These are phyloP conservation scores for Spongospora subterranea DNA, from an alignment of 208 protist species.

Conservation along the genomic window DNA sequence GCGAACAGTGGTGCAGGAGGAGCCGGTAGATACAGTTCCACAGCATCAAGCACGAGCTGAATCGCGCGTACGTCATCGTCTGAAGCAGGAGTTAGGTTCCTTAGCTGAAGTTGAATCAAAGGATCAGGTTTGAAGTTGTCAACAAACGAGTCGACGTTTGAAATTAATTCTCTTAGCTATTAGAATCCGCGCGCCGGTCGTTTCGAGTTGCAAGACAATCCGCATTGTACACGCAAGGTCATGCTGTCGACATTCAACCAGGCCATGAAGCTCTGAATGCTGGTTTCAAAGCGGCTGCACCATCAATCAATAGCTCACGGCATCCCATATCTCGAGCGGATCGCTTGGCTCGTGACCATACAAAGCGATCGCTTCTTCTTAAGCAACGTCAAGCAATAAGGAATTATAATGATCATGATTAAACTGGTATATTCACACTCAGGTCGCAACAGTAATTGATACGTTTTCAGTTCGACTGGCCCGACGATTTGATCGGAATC, in stretches of 20 bases:
- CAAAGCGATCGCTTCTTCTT: not conserved
- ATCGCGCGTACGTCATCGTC: slow-evolving; percentile 19
- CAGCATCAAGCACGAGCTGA: not conserved
- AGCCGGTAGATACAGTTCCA: not conserved
- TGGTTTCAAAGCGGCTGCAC: not conserved
- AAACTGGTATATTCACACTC: too few relatives aligned
- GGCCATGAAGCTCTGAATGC: not conserved
- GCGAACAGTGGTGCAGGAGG: not conserved
- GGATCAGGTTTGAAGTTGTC: not conserved
- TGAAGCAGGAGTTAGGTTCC: not conserved
- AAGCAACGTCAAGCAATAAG: not conserved
- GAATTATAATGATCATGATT: slow-evolving; percentile 8
- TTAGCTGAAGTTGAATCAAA: not conserved
- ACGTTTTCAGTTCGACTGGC: too few relatives aligned
- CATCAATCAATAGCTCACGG: not conserved
- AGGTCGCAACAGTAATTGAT: too few relatives aligned
- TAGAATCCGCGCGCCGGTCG: not conserved
- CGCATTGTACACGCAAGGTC: not conserved
- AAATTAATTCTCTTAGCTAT: not conserved
- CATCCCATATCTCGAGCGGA: not conserved
- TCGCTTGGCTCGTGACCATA: not conserved
- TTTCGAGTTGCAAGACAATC: slow-evolving; percentile 6
- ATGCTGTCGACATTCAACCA: not conserved
- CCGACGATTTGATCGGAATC: too few relatives aligned
- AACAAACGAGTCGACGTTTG: not conserved